A percentile compares a stretch with the other conserved stretches of the same genome.
phyloP scores from a whole-genome alignment of 129 eudicot species.

The Helianthus tuberosus region DNA sequence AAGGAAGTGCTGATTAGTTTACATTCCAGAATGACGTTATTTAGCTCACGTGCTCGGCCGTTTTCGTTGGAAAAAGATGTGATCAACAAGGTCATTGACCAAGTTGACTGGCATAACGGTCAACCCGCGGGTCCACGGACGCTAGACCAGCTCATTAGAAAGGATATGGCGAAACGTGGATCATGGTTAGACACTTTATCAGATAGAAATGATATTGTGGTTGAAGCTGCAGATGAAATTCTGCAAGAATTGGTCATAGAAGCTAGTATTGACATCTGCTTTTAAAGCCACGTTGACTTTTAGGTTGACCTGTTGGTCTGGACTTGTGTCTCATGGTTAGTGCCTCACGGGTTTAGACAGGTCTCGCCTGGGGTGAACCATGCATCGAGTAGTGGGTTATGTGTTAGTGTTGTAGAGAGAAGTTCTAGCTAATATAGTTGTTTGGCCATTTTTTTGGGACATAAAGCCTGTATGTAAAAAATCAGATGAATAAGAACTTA shows the following conservation, averaged over 20 bases:
- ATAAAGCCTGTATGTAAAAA: constrained; percentile 18
- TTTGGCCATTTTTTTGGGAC: constrained; percentile 28
- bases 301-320: constrained; percentile 23
- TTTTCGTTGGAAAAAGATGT: constrained; percentile 42
- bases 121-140: constrained; percentile 39
- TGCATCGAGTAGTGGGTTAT: not conserved
- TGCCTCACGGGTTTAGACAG: constrained; percentile 9
- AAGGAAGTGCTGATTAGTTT: constrained; percentile 51
- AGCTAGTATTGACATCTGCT: constrained; percentile 21
- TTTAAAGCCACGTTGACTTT: constrained; percentile 26
- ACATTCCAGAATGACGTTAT: constrained; percentile 28
- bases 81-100: constrained; percentile 51
- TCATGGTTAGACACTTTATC: constrained; percentile 49
- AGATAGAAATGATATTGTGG: constrained; percentile 47
- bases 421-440: constrained; percentile 17
- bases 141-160: constrained; percentile 46
- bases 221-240: constrained; percentile 48
- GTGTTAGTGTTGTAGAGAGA: constrained; percentile 18
- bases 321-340: constrained; percentile 7
- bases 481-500: constrained; percentile 25
- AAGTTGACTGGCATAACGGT: constrained; percentile 50
- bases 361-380: not conserved
- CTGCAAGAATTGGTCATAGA: constrained; percentile 46
- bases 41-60: constrained; percentile 31
- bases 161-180: constrained; percentile 46